Percentiles rank a stretch among this genome's conserved stretches.
Evolutionary conservation across 345 rosid species (phyloP).

Genomic region (Citrus cavaleriei): DNA sequence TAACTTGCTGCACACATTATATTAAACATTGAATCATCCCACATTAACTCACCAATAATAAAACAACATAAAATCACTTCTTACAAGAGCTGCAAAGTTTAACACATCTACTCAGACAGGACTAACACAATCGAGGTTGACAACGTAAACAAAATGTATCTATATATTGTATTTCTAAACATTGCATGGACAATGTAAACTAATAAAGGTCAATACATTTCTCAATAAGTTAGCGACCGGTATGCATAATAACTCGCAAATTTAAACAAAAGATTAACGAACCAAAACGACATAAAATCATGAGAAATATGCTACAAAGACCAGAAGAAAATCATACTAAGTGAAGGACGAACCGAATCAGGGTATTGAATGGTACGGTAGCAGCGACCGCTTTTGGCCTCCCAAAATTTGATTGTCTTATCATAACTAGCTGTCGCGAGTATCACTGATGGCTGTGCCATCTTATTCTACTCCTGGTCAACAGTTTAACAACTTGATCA

Average conservation of each 20-base stretch:
- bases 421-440: constrained; percentile 97
- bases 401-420: constrained; percentile 90
- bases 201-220: neutral
- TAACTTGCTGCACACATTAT: constrained; percentile 61
- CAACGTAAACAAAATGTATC: too few relatives aligned
- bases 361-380: constrained; percentile 91
- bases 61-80: neutral
- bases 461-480: constrained; percentile 27
- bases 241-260: neutral
- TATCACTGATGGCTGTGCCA: constrained; percentile 85
- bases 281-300: neutral
- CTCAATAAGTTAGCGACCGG: neutral
- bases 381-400: constrained; percentile 92
- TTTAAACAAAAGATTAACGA: neutral
- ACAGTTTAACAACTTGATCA: neutral
- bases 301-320: neutral
- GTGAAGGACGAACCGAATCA: constrained; percentile 51
- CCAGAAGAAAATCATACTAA: neutral
- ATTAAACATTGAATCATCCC: neutral
- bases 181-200: neutral
- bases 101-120: neutral
- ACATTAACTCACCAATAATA: neutral
- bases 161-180: neutral
- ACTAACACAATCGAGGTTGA: neutral
- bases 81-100: neutral